Percentiles rank a stretch among this genome's conserved stretches.
phyloP scores from a whole-genome alignment of 2,329 filamentous ascomycete genomes.

The Penicillium crustosum region DNA sequence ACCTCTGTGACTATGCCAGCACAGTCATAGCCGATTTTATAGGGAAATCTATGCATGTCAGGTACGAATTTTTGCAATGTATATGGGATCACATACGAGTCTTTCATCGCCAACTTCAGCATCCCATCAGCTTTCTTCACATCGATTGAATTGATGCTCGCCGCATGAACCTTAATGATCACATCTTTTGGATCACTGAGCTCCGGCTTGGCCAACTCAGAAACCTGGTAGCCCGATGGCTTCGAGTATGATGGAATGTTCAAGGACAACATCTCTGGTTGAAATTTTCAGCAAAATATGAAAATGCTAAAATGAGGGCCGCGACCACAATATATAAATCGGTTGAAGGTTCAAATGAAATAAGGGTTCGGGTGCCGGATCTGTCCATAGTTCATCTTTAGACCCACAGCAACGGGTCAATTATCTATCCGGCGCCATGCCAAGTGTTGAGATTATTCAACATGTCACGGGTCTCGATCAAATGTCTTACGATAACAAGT shows the following conservation, averaged over 20 bases:
- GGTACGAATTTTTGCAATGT: background rate
- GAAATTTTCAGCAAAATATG: background rate
- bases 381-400: background rate
- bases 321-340: background rate
- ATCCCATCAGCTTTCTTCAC: slow-evolving; percentile 43
- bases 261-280: slow-evolving; percentile 19
- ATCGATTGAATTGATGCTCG: slow-evolving; percentile 49
- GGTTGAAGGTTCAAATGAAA: background rate
- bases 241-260: slow-evolving; percentile 19
- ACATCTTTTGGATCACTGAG: slow-evolving; percentile 22
- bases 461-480: background rate
- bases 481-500: background rate
- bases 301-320: no score
- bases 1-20: slow-evolving; percentile 41
- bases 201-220: slow-evolving; percentile 22
- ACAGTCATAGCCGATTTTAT: slow-evolving; percentile 47
- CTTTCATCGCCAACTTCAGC: slow-evolving; percentile 35
- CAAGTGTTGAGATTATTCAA: background rate
- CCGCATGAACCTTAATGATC: slow-evolving; percentile 46
- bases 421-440: background rate
- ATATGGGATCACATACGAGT: slow-evolving; percentile 27
- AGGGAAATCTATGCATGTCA: slow-evolving; percentile 39
- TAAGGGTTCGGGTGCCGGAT: no score
- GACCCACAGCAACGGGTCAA: slow-evolving; percentile 1
- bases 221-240: slow-evolving; percentile 23